Evolutionary conservation across 345 rosid species (phyloP), one percentile per base, ranked within the genome.

Genomic region (Firmiana major): DNA sequence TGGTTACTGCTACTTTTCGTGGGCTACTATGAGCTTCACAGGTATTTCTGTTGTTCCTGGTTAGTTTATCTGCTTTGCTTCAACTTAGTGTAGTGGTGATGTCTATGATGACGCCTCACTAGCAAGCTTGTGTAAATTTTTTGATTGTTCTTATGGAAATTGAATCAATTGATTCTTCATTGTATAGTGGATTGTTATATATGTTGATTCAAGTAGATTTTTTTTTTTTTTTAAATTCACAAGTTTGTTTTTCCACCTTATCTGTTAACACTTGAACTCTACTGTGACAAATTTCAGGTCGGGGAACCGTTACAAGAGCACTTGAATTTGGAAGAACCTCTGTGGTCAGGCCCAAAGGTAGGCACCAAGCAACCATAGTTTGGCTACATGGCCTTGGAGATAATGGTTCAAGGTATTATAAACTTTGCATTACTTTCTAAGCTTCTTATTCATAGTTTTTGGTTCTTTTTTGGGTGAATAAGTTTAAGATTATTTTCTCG

Each of bases 381-480:
- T 95, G 99, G 99, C 90, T 93, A 43, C 99, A 95, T 84, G 99
- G 98, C 24, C 97, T 93, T 83, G 99, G 98, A 16, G 98, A 93
- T 85, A 90, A 90, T 79, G 99, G 99, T 75, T 89, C 93, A 0
- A 92, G 98, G 99, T 95, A 86, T 81, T 79, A 9, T 64, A 49
- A 28, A 19, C 26, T 24, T 73, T 74, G 16, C 24, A 70, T 54
- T 60, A 54, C 80, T 38, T 76, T 63, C 26, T 55, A 21, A 49
- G 58, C 48, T 58, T 55, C 34, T 53, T 72, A 19, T 34, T 34
- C 1, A 31, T 13, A 45, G 11, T 7, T 68, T 42, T 26, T 19
- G 36, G 36, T 34, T 34, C 36, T 36, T 36, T 38, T 5, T 38
- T 38, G 3, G 10, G 58, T 28, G 21, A 19, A 8, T 21, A 45